Base-by-base conservation (phyloP, 257 asterid genomes). In the Fraxinus pennsylvanica region DNA sequence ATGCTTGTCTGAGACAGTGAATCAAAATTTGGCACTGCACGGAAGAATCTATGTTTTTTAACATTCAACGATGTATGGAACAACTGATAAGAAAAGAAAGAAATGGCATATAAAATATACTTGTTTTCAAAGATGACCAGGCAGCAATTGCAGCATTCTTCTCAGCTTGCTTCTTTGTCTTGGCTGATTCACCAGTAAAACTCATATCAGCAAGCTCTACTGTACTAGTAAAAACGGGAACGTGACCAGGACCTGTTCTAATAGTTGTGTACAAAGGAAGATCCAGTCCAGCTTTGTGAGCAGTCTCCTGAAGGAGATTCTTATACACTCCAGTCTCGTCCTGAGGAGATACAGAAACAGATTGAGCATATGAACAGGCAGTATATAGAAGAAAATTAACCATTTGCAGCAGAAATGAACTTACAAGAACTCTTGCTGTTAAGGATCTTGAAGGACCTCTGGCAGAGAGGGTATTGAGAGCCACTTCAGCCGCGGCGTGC, bases 401-500 rank as follows among this genome's bases (percentile, higher is more conserved):
- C 14, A 30, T 25, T 9, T 12, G 6, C 21, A 67, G n/a, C 7
- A 3, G 12, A 25, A 38, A 45, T 19, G 8, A 10, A 76, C 86
- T 73, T 75, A 88, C 92, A 68, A 88, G 90, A 76, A 88, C 89
- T 80, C 92, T 80, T 0, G 92, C 90, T 0, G 92, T 86, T 19
- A 88, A 39, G 5, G 89, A 85, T 70, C 77, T 86, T 33, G 92
- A 86, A 52, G 90, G 90, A 13, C 87, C 89, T 36, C 85, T 76
- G 73, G 87, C 29, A 65, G 92, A 89, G 74, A 86, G 90, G 1
- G 90, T 83, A 68, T 74, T 83, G 71, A 88, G 92, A 2, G 92
- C 92, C 35, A 67, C 88, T 74, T 83, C 92, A 13, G 92, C 90
- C 19, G 90, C 92, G 0, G 90, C 83, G 72, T 88, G 92, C 86